Evolutionary conservation across 192 early-diverging fungal species (phyloP).

Genomic region (Irineochytrium annulatum): DNA sequence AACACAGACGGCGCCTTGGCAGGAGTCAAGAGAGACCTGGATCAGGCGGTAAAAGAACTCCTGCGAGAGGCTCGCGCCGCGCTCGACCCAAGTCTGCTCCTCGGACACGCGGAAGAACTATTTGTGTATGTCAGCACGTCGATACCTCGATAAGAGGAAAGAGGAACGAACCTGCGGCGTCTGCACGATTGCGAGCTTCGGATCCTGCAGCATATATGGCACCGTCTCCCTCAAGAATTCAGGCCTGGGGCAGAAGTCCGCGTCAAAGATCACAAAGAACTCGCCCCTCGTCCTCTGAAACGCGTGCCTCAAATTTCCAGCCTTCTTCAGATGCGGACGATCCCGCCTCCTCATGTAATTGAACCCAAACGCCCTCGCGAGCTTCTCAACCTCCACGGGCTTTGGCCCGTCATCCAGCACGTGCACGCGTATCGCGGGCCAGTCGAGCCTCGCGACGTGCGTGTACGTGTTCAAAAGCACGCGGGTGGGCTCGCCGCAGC

Average conservation of each 20-base stretch:
- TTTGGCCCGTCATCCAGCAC: slow-evolving; percentile 6
- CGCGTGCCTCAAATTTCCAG: slow-evolving; percentile 3
- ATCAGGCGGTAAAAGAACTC: background rate
- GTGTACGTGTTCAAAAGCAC: no score
- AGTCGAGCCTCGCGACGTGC: no score
- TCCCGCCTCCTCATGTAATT: slow-evolving; percentile 3
- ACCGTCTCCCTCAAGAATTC: background rate
- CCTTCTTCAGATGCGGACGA: slow-evolving; percentile 9
- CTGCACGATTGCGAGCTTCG: no score
- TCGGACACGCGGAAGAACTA: no score
- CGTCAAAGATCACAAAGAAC: slow-evolving; percentile 1
- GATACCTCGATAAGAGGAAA: no score
- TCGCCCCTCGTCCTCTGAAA: background rate
- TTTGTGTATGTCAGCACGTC: no score
- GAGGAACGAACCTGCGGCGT: no score
- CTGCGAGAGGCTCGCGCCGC: background rate
- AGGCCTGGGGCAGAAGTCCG: background rate
- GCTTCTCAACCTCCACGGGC: background rate
- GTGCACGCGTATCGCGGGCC: no score
- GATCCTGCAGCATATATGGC: background rate
- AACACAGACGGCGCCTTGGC: background rate
- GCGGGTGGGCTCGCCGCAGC: no score
- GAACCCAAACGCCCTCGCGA: background rate
- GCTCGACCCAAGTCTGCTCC: slow-evolving; percentile 2
- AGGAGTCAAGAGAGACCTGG: background rate